Percentiles rank a stretch among this genome's conserved stretches.
Conservation (phyloP, 495 filamentous ascomycete genomes). For the Lasiosphaeriaceae sp. region DNA sequence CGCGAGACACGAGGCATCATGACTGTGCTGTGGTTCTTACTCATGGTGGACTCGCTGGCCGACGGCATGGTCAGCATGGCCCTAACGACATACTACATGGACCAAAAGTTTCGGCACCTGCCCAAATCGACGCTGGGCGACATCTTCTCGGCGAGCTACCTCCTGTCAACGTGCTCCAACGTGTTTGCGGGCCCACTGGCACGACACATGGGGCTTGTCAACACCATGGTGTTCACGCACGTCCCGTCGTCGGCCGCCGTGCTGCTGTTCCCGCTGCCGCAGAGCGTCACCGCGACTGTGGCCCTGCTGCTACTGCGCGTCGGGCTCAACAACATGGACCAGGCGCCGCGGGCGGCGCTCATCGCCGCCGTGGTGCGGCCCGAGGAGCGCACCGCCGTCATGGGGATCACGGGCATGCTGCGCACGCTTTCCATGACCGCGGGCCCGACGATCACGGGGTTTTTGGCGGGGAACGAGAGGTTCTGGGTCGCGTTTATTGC, state of each 20-base stretch:
- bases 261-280: constrained; percentile 33
- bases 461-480: constrained; percentile 55
- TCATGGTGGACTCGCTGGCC: constrained; percentile 74
- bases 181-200: constrained; percentile 72
- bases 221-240: constrained; percentile 48
- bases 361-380: constrained; percentile 69
- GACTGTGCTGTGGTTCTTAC: constrained; percentile 66
- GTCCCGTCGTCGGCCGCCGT: constrained; percentile 42
- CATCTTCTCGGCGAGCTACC: constrained; percentile 30
- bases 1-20: constrained; percentile 56
- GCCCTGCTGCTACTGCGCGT: constrained; percentile 65
- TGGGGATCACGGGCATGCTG: constrained; percentile 69
- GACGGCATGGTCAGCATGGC: constrained; percentile 72
- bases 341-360: constrained; percentile 77
- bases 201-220: constrained; percentile 72
- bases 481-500: constrained; percentile 75
- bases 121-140: constrained; percentile 55
- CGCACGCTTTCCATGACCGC: constrained; percentile 60
- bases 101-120: constrained; percentile 68
- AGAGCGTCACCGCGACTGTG: constrained; percentile 47
- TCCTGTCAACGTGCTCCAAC: constrained; percentile 48
- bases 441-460: constrained; percentile 69
- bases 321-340: constrained; percentile 64
- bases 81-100: constrained; percentile 74
- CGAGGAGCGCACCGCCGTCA: constrained; percentile 75